phyloP scores from a whole-genome alignment of 2,329 filamentous ascomycete genomes.

The Ophiosphaerella korrae region DNA sequence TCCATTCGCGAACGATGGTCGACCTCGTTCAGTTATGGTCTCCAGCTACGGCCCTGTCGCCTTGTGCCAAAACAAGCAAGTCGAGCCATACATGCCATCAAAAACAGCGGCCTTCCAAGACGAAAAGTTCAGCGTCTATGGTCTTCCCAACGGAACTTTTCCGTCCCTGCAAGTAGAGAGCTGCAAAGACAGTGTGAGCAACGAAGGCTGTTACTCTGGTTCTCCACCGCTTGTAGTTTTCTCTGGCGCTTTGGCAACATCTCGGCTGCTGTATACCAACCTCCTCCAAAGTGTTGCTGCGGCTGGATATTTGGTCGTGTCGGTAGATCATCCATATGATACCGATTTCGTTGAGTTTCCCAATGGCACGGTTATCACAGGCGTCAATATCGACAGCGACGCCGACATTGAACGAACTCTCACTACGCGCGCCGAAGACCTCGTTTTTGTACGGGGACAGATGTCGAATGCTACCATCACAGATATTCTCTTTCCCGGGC shows the following conservation, averaged over 20 bases:
- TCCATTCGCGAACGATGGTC: constrained; percentile 24
- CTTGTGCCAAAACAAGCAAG: constrained; percentile 12
- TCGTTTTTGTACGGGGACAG: constrained; percentile 26
- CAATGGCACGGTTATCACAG: constrained; percentile 42
- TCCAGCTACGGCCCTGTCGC: constrained; percentile 29
- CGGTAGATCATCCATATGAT: constrained; percentile 59
- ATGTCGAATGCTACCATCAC: constrained; percentile 16
- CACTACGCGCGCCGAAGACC: constrained; percentile 27
- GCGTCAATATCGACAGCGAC: constrained; percentile 31
- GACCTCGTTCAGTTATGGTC: constrained; percentile 27
- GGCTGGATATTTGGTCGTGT: constrained; percentile 54
- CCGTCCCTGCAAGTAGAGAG: constrained; percentile 19
- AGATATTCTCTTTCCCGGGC: constrained; percentile 12
- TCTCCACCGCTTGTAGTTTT: constrained; percentile 47
- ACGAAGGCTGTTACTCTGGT: not conserved
- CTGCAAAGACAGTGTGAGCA: constrained; percentile 9
- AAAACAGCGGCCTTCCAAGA: constrained; percentile 26
- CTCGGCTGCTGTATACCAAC: constrained; percentile 51
- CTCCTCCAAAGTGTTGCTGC: constrained; percentile 55
- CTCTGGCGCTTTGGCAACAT: constrained; percentile 53
- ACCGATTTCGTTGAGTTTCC: constrained; percentile 57
- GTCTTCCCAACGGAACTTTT: constrained; percentile 34
- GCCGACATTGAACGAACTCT: constrained; percentile 25
- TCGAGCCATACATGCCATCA: constrained; percentile 29
- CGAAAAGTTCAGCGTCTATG: constrained; percentile 28